Conservation (phyloP, 345 rosid genomes). For the Corchorus olitorius region DNA sequence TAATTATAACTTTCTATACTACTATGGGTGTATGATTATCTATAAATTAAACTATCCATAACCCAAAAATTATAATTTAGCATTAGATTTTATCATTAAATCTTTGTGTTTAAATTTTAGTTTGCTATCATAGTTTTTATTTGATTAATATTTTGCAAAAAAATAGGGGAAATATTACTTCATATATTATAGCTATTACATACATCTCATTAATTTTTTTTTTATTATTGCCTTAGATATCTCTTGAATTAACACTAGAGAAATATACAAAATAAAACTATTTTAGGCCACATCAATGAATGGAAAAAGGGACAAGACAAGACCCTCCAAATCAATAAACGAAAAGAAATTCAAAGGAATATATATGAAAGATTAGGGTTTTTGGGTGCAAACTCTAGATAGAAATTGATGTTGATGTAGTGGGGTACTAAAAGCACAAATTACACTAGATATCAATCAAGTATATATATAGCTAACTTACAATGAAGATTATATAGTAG, state of each 20-base stretch:
- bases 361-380: neutral
- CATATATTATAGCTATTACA: neutral
- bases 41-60: too few species aligned
- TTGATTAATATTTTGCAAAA: neutral
- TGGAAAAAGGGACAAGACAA: neutral
- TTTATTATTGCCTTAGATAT: neutral
- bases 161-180: neutral
- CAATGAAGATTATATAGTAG: neutral
- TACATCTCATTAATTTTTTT: neutral
- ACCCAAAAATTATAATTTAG: neutral
- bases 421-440: conserved; percentile 25
- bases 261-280: neutral
- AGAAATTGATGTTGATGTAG: conserved; percentile 17
- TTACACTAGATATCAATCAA: conserved; percentile 9
- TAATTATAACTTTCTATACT: neutral
- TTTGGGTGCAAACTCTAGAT: neutral
- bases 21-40: neutral
- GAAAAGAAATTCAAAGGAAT: neutral
- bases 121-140: neutral
- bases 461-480: neutral
- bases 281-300: neutral
- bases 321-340: neutral
- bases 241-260: neutral
- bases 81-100: neutral
- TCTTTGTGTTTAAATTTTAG: neutral